Base-by-base conservation (phyloP, 2,329 filamentous ascomycete species). In the Fusarium keratoplasticum region DNA sequence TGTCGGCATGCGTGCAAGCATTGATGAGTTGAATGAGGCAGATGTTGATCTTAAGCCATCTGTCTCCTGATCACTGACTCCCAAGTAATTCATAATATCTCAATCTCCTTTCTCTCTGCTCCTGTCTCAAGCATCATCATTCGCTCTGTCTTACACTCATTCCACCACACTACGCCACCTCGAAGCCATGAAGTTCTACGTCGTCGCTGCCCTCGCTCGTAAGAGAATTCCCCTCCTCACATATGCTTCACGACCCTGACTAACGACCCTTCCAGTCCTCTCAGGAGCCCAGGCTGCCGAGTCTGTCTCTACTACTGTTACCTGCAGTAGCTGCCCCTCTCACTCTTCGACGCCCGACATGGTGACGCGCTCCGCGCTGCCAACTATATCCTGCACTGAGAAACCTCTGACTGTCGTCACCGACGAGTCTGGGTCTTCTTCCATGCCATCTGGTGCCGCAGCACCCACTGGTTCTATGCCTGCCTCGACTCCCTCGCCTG, bases 101-200 rank as follows among this genome's bases (percentile, higher is more conserved):
- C 27, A 14, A 9, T 14, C 47, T 54, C 47, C 47, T 54, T 14
- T 8, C 47, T 54, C 27, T 40, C 29, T 47, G 20, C 52, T 25
- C 54, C 9, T 16, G 10, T 29, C n/a, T 31, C 16, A 59, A 11
- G 29, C 31, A 40, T 8, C 14, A 36, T 54, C 52, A 58, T 27
- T 69, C 68, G 47, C 61, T 54, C 60, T 63, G 57, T 67, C 52
- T 9, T 38, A 22, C 65, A 75, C 25, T 71, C 63, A 44, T 73
- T 68, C 62, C 44, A 57, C 2, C 5, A 60, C 4, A 3, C 20
- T 20, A 50, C 16, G 31, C 57, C 27, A 35, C 16, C 42, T 25
- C 36, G 18, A 42, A 68, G 71, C n/a, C 22, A 75, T 75, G 73
- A 73, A 75, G 67, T 71, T 75, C 8, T 55, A 20, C 38, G 13